A percentile compares a stretch with the other conserved stretches of the same genome.
These are phyloP conservation scores for Zopfia rhizophila DNA, from an alignment of 2,329 filamentous ascomycete species.

Conservation along the genomic window DNA sequence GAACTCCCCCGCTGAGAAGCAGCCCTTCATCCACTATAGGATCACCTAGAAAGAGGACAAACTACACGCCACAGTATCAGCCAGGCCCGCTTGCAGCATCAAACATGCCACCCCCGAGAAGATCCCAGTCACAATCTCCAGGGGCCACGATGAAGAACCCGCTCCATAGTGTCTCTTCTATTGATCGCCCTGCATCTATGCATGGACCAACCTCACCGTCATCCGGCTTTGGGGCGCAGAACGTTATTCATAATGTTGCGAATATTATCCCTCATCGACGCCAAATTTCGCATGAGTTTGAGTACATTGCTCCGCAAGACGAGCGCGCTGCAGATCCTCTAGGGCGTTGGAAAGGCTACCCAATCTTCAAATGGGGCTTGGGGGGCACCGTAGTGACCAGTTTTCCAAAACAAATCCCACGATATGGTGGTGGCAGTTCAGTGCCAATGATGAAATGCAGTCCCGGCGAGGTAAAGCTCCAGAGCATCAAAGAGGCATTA, in stretches of 20 bases:
- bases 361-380: slow-evolving; percentile 87
- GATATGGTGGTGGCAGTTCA: slow-evolving; percentile 79
- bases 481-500: slow-evolving; percentile 77
- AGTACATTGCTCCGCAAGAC: slow-evolving; percentile 66
- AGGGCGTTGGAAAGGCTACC: slow-evolving; percentile 89
- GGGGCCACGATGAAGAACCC: slow-evolving; percentile 63
- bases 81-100: slow-evolving; percentile 16
- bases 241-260: slow-evolving; percentile 15
- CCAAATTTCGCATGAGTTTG: slow-evolving; percentile 61
- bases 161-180: slow-evolving; percentile 52
- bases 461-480: slow-evolving; percentile 83
- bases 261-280: slow-evolving; percentile 47
- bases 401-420: slow-evolving; percentile 88
- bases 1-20: slow-evolving; percentile 47
- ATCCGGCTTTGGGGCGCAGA: slow-evolving; percentile 40
- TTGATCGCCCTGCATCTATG: slow-evolving; percentile 66
- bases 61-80: slow-evolving; percentile 63
- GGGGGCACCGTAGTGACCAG: slow-evolving; percentile 84
- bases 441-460: slow-evolving; percentile 82
- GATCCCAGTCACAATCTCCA: slow-evolving; percentile 70
- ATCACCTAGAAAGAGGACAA: slow-evolving; percentile 53
- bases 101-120: slow-evolving; percentile 52
- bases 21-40: slow-evolving; percentile 45
- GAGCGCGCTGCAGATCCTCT: slow-evolving; percentile 75
- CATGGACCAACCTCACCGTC: slow-evolving; percentile 58